These are phyloP conservation scores for Globisporangium middletonii DNA, from an alignment of 352 stramenopile genomes.

Conservation along the genomic window DNA sequence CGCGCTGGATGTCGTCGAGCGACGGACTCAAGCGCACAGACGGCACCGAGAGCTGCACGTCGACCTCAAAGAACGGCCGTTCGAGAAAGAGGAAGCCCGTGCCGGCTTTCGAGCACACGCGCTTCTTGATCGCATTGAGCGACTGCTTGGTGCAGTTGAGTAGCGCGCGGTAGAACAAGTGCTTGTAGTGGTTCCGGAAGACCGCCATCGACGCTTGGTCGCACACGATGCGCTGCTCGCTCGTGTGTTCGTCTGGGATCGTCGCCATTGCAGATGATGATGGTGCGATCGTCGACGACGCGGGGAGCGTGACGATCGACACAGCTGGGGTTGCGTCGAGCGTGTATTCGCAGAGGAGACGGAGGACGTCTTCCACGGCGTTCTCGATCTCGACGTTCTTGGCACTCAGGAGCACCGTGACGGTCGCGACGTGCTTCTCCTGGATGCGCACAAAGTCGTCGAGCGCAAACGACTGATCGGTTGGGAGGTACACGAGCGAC, in stretches of 20 bases:
- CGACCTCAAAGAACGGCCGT: conserved; percentile 82
- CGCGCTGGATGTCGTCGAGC: conserved; percentile 81
- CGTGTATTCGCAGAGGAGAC: conserved; percentile 61
- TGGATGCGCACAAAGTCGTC: conserved; percentile 85
- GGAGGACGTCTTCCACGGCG: conserved; percentile 76
- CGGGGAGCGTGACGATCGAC: conserved; percentile 8
- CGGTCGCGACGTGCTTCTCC: conserved; percentile 59
- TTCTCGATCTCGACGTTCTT: conserved; percentile 87
- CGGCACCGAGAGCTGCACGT: conserved; percentile 81
- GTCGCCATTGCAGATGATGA: conserved; percentile 3
- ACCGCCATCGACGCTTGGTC: conserved; percentile 32
- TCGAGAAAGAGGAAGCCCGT: conserved; percentile 81
- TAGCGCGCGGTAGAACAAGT: conserved; percentile 75
- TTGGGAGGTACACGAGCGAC: conserved; percentile 71
- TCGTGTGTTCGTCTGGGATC: conserved; percentile 2
- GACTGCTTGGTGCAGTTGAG: conserved; percentile 79
- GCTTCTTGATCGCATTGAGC: conserved; percentile 78
- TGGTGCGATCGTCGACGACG: neutral
- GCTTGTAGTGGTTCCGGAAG: conserved; percentile 74
- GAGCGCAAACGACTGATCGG: conserved; percentile 77
- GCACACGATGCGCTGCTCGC: conserved; percentile 19
- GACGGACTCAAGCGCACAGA: conserved; percentile 73
- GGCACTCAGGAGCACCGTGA: conserved; percentile 53
- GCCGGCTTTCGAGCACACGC: conserved; percentile 70
- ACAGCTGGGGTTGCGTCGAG: conserved; percentile 27